phyloP scores from a whole-genome alignment of 768 basidiomycete genomes.

The Obba rivulosa region DNA sequence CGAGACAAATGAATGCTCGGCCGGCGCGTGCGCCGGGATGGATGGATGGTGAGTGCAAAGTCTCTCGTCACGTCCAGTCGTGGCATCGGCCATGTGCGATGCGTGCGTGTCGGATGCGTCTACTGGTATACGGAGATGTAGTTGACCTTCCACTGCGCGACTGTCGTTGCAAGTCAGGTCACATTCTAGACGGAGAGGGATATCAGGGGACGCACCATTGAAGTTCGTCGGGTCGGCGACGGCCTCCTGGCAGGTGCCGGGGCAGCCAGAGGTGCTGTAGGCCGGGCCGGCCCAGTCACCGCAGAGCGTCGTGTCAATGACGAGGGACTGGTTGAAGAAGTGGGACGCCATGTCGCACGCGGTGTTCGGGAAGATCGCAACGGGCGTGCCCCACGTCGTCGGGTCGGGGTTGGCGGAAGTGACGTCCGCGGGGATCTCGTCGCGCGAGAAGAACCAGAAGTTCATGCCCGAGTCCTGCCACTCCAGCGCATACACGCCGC shows the following conservation, averaged over 20 bases:
- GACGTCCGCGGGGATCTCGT: conserved; percentile 32
- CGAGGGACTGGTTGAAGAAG: conserved; percentile 34
- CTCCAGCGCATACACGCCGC: conserved; percentile 40
- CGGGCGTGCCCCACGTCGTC: conserved; percentile 35
- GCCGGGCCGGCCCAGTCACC: conserved; percentile 39
- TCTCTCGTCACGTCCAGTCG: no score
- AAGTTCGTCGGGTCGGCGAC: conserved; percentile 58
- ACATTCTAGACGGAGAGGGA: neutral
- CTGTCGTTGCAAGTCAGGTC: conserved; percentile 24
- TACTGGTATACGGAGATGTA: conserved; percentile 49
- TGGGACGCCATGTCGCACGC: conserved; percentile 29
- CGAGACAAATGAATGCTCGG: no score
- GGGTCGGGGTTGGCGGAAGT: conserved; percentile 30
- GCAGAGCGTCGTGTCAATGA: conserved; percentile 38
- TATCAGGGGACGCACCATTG: conserved; percentile 25
- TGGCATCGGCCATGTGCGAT: no score
- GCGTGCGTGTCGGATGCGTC: conserved; percentile 1
- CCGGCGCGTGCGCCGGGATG: no score
- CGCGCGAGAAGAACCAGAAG: conserved; percentile 43
- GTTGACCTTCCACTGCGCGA: conserved; percentile 52
- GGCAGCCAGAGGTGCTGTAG: conserved; percentile 26
- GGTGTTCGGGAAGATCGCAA: conserved; percentile 31
- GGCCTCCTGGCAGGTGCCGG: conserved; percentile 27
- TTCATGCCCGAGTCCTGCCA: conserved; percentile 35
- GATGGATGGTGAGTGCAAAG: no score